Conservation (phyloP, 2,329 filamentous ascomycete genomes). For the Nemania sp. region DNA sequence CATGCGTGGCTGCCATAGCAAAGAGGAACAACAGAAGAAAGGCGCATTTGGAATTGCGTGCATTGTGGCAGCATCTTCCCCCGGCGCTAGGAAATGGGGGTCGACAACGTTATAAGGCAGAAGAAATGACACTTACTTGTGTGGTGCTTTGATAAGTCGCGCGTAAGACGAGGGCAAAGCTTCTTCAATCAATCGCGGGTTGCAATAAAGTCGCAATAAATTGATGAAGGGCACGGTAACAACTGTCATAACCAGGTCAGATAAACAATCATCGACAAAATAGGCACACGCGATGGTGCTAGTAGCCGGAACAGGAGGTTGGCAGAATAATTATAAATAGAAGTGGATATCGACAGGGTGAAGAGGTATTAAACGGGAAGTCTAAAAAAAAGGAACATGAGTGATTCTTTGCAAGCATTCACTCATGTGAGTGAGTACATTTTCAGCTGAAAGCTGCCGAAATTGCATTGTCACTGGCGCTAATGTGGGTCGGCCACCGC, state of each 20-base stretch:
- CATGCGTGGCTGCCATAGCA: conserved; percentile 24
- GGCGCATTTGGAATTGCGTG: conserved; percentile 8
- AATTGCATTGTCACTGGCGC: conserved; percentile 43
- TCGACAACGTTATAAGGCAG: neutral
- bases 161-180: neutral
- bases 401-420: conserved; percentile 39
- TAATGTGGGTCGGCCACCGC: conserved; percentile 14
- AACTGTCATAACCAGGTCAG: conserved; percentile 21
- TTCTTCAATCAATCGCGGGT: conserved; percentile 4
- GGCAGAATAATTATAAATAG: conserved; percentile 39
- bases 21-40: conserved; percentile 15
- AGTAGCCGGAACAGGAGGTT: conserved; percentile 22
- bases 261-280: conserved; percentile 13
- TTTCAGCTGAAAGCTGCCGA: conserved; percentile 46
- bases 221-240: neutral
- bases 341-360: conserved; percentile 35
- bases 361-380: conserved; percentile 29
- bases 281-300: conserved; percentile 14
- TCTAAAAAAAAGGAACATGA: conserved; percentile 12
- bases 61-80: neutral
- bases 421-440: conserved; percentile 41
- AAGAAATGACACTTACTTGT: conserved; percentile 13
- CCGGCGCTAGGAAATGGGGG: neutral
- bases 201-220: conserved; percentile 10
- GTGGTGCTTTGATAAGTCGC: neutral